These are phyloP conservation scores for Annulohypoxylon bovei DNA, from an alignment of 495 filamentous ascomycete genomes.

Conservation along the genomic window DNA sequence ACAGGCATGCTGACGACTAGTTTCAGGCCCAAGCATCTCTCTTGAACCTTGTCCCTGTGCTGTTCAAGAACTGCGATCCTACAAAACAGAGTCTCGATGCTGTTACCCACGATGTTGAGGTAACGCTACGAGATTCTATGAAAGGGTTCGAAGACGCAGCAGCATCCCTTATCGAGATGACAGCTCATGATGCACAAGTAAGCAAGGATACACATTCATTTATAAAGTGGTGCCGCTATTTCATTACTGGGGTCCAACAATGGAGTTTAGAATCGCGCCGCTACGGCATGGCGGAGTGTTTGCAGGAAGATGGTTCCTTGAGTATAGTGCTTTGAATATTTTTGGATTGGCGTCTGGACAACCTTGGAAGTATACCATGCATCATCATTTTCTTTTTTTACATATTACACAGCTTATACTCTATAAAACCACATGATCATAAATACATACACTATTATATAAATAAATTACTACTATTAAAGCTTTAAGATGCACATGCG, in stretches of 20 bases:
- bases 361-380: not conserved
- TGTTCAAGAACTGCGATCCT: constrained; percentile 37
- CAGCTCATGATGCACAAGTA: constrained; percentile 24
- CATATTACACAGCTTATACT: not conserved
- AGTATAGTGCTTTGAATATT: constrained; percentile 32
- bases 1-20: not conserved
- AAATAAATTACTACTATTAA: too few relatives aligned
- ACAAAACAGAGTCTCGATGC: constrained; percentile 30
- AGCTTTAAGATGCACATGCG: not conserved
- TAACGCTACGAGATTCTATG: constrained; percentile 22
- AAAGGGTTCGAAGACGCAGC: constrained; percentile 38
- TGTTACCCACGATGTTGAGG: constrained; percentile 32
- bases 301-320: constrained; percentile 38
- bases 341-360: not conserved
- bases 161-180: constrained; percentile 16
- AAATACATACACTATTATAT: too few relatives aligned
- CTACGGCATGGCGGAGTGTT: constrained; percentile 46
- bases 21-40: constrained; percentile 40
- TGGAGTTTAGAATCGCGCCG: constrained; percentile 45
- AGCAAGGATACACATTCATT: constrained; percentile 35
- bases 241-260: constrained; percentile 43
- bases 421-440: not conserved
- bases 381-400: not conserved
- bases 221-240: constrained; percentile 44
- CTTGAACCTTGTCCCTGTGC: constrained; percentile 41